These are phyloP conservation scores for Pseudopyricularia javanii DNA, from an alignment of 2,329 filamentous ascomycete species.

Conservation along the genomic window DNA sequence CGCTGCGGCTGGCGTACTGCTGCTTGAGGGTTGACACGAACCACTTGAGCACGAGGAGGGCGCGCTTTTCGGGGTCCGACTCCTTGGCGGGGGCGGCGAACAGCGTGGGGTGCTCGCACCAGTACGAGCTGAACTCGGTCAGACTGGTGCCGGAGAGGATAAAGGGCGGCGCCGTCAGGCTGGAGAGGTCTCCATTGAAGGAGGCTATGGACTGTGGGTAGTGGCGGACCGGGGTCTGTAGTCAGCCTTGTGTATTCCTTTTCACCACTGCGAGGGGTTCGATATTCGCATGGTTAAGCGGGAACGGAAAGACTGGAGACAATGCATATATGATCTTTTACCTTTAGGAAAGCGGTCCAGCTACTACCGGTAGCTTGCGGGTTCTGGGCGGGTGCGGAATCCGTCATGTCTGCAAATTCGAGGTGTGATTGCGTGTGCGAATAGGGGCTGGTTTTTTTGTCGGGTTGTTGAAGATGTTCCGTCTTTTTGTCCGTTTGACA, in stretches of 20 bases:
- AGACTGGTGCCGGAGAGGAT: conserved; percentile 69
- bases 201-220: conserved; percentile 54
- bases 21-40: conserved; percentile 89
- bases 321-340: too few species aligned
- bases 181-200: conserved; percentile 72
- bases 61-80: conserved; percentile 67
- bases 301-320: too few species aligned
- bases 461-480: too few species aligned
- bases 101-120: conserved; percentile 65
- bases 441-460: neutral
- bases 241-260: conserved; percentile 5
- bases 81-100: conserved; percentile 76
- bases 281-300: too few species aligned
- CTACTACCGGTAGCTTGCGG: conserved; percentile 27
- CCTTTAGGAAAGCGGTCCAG: conserved; percentile 41
- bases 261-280: conserved; percentile 1
- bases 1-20: conserved; percentile 64
- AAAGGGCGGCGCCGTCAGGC: conserved; percentile 70
- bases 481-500: neutral
- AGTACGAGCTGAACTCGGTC: conserved; percentile 73
- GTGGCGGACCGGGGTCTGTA: neutral
- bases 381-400: conserved; percentile 10
- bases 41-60: conserved; percentile 87
- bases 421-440: neutral
- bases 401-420: neutral